phyloP scores from a whole-genome alignment of 805 yeast genomes.

The Yarrowia porcina region DNA sequence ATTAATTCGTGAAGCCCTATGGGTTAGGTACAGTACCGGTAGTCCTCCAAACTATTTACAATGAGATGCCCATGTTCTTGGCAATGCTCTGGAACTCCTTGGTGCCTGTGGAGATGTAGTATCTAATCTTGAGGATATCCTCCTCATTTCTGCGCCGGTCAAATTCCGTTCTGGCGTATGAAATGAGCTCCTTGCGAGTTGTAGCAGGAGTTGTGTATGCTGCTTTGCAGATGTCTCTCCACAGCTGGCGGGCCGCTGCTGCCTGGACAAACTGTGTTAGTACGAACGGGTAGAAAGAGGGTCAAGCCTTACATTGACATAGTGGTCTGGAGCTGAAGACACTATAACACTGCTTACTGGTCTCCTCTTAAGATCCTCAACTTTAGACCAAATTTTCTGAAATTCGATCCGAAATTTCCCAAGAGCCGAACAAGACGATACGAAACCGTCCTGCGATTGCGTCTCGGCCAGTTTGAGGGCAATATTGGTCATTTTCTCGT shows the following conservation, averaged over 20 bases:
- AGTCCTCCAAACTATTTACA: background rate
- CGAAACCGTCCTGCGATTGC: slow-evolving; percentile 28
- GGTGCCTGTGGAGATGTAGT: slow-evolving; percentile 38
- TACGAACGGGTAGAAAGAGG: too few species aligned
- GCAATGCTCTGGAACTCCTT: slow-evolving; percentile 38
- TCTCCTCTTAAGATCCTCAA: background rate
- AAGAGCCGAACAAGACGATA: slow-evolving; percentile 32
- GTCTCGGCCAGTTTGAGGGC: slow-evolving; percentile 30
- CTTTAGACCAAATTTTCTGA: slow-evolving; percentile 29
- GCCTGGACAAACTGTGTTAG: slow-evolving; percentile 37
- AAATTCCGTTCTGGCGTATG: slow-evolving; percentile 40
- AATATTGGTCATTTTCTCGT: slow-evolving; percentile 30
- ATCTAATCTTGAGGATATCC: slow-evolving; percentile 37
- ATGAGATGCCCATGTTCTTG: slow-evolving; percentile 29
- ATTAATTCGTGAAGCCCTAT: too few species aligned
- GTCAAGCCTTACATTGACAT: too few species aligned
- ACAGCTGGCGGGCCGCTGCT: slow-evolving; percentile 37
- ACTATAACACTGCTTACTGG: background rate
- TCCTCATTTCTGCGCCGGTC: slow-evolving; percentile 33
- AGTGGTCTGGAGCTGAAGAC: background rate
- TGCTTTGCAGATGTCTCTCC: slow-evolving; percentile 38
- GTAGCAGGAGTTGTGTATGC: slow-evolving; percentile 33
- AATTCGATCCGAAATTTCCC: slow-evolving; percentile 33
- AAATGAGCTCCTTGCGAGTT: slow-evolving; percentile 35
- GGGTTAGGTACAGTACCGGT: background rate